Conservation (phyloP, 169 alveolate genomes). For the Eimeria falciformis region DNA sequence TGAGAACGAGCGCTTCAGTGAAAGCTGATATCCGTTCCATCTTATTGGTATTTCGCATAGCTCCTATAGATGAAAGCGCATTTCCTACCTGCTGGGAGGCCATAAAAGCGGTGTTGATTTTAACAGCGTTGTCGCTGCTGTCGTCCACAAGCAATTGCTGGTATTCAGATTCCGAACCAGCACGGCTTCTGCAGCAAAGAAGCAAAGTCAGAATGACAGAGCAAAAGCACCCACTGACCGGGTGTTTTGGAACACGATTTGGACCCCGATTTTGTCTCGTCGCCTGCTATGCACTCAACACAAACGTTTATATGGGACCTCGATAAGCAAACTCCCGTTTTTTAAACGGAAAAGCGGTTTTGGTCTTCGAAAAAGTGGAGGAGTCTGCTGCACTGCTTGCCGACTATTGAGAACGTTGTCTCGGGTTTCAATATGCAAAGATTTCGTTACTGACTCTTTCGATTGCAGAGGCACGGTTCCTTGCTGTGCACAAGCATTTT, state of each 20-base stretch:
- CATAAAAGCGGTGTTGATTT: background rate
- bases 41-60: background rate
- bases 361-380: too few relatives aligned
- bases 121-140: background rate
- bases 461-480: too few relatives aligned
- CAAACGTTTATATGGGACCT: too few relatives aligned
- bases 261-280: too few relatives aligned
- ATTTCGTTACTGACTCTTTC: background rate
- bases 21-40: constrained; percentile 33
- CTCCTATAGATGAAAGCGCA: constrained; percentile 14
- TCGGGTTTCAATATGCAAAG: background rate
- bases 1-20: constrained; percentile 46
- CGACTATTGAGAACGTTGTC: too few relatives aligned
- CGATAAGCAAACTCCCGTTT: too few relatives aligned
- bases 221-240: too few relatives aligned
- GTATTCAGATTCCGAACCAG: constrained; percentile 11
- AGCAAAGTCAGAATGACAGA: background rate
- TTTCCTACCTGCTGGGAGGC: background rate
- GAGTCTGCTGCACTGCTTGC: too few relatives aligned
- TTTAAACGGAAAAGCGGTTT: too few relatives aligned
- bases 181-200: background rate
- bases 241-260: too few relatives aligned
- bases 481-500: too few relatives aligned
- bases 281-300: too few relatives aligned
- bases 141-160: background rate